Evolutionary conservation across 2,329 filamentous ascomycete genomes (phyloP).

Genomic region (Colletotrichum ledebouriae): DNA sequence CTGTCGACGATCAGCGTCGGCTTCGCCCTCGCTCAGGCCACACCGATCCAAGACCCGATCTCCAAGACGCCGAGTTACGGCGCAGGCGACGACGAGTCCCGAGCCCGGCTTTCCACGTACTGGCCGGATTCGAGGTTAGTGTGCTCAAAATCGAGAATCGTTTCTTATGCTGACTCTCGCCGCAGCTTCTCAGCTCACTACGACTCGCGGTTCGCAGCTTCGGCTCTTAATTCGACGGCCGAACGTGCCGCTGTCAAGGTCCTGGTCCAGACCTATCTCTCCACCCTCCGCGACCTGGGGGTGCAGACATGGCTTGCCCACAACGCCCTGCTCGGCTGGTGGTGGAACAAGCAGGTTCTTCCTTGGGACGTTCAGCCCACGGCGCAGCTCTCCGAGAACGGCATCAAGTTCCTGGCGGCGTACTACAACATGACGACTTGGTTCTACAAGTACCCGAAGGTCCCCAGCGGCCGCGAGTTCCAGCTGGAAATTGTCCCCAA

Average conservation of each 20-base stretch:
- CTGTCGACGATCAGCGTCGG: slow-evolving; percentile 22
- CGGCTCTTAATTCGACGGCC: slow-evolving; percentile 64
- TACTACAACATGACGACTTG: slow-evolving; percentile 73
- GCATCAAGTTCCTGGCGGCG: slow-evolving; percentile 74
- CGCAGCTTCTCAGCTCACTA: slow-evolving; percentile 52
- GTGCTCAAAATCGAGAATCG: not conserved
- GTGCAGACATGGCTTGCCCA: slow-evolving; percentile 88
- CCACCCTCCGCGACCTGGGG: slow-evolving; percentile 73
- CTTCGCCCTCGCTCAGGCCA: slow-evolving; percentile 27
- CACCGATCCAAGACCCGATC: slow-evolving; percentile 24
- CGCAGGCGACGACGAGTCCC: not conserved
- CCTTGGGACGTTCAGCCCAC: slow-evolving; percentile 86
- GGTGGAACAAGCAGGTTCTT: slow-evolving; percentile 79
- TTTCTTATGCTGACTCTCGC: not conserved
- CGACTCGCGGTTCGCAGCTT: slow-evolving; percentile 55
- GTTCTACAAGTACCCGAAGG: slow-evolving; percentile 57
- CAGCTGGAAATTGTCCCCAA: slow-evolving; percentile 64
- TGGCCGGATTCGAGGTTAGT: slow-evolving; percentile 31
- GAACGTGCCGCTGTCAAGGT: slow-evolving; percentile 73
- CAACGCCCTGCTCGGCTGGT: slow-evolving; percentile 88
- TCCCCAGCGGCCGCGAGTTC: slow-evolving; percentile 58
- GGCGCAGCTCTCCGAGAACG: slow-evolving; percentile 77
- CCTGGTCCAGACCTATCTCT: slow-evolving; percentile 79
- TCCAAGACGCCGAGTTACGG: not conserved
- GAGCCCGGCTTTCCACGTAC: slow-evolving; percentile 24